Conservation (phyloP, 2,329 filamentous ascomycete species). For the Emericellopsis cladophorae region DNA sequence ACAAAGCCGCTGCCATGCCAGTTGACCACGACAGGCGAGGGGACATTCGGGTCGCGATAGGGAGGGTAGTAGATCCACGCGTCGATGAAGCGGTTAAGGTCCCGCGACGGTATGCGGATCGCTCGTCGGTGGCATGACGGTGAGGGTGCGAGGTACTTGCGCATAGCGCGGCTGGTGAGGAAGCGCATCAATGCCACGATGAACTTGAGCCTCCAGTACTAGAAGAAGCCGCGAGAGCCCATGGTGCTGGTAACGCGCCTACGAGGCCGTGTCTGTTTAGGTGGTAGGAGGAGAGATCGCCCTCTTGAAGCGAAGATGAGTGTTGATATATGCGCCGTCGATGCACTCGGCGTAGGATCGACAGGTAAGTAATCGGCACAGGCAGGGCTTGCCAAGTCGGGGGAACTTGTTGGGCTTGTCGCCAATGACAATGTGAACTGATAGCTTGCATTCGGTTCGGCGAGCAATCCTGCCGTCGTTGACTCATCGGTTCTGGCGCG, state of each 20-base stretch:
- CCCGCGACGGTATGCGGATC: conserved; percentile 13
- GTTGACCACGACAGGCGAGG: conserved; percentile 9
- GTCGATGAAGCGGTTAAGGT: conserved; percentile 11
- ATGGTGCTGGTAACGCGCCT: not conserved
- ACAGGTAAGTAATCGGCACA: too few relatives aligned
- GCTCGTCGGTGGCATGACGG: conserved; percentile 4
- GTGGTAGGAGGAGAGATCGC: too few relatives aligned
- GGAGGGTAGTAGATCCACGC: conserved; percentile 14
- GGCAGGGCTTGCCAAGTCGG: too few relatives aligned
- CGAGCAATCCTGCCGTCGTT: too few relatives aligned
- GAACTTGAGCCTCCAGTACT: conserved; percentile 5
- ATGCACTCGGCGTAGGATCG: too few relatives aligned
- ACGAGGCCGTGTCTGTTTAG: too few relatives aligned
- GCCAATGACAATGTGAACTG: too few relatives aligned
- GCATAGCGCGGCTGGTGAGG: conserved; percentile 4
- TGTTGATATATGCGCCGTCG: too few relatives aligned
- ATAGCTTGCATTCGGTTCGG: too few relatives aligned
- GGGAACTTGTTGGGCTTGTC: too few relatives aligned
- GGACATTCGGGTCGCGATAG: not conserved
- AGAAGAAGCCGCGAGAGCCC: not conserved
- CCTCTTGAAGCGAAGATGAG: too few relatives aligned
- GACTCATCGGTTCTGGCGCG: too few relatives aligned
- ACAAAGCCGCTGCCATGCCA: conserved; percentile 21
- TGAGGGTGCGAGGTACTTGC: conserved; percentile 4
- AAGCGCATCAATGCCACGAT: conserved; percentile 6